Percentiles rank a stretch among this genome's conserved stretches.
Evolutionary conservation across 352 stramenopile genomes (phyloP).

Genomic region (Globisporangium cederbergense): DNA sequence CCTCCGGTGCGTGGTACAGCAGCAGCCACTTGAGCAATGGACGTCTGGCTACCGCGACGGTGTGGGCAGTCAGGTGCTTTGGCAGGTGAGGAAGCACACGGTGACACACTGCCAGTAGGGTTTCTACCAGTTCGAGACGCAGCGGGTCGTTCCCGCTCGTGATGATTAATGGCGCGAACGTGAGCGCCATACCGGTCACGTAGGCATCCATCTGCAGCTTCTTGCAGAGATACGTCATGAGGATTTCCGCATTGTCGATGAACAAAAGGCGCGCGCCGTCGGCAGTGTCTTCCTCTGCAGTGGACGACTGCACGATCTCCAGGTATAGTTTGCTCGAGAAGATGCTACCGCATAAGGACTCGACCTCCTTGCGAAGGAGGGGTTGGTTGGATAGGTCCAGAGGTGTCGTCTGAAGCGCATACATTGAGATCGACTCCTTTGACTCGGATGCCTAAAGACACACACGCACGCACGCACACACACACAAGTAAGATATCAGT

Average conservation of each 20-base stretch:
- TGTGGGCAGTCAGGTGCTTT: conserved; percentile 26
- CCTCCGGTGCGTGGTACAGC: conserved; percentile 63
- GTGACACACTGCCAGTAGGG: conserved; percentile 38
- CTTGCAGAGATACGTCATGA: conserved; percentile 67
- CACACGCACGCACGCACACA: no score
- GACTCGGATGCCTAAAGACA: conserved; percentile 12
- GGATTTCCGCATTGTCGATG: conserved; percentile 71
- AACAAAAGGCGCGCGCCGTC: conserved; percentile 63
- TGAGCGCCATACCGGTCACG: conserved; percentile 36
- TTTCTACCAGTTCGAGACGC: conserved; percentile 55
- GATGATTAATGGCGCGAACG: conserved; percentile 54
- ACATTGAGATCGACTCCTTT: conserved; percentile 61
- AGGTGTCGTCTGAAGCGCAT: conserved; percentile 62
- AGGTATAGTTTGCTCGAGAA: conserved; percentile 57
- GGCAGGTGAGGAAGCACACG: conserved; percentile 49
- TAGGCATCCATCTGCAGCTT: conserved; percentile 53
- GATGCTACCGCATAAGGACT: conserved; percentile 55
- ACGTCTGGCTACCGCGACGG: conserved; percentile 34
- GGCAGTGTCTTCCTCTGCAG: conserved; percentile 31
- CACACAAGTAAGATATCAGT: not conserved
- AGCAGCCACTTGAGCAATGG: conserved; percentile 64
- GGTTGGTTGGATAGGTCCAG: conserved; percentile 50
- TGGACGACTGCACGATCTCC: conserved; percentile 25
- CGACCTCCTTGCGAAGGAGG: conserved; percentile 63
- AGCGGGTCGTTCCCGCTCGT: conserved; percentile 67